Evolutionary conservation across 192 early-diverging fungal species (phyloP), one percentile per base, ranked within the genome.

Genomic region (Oehlia diaphana): DNA sequence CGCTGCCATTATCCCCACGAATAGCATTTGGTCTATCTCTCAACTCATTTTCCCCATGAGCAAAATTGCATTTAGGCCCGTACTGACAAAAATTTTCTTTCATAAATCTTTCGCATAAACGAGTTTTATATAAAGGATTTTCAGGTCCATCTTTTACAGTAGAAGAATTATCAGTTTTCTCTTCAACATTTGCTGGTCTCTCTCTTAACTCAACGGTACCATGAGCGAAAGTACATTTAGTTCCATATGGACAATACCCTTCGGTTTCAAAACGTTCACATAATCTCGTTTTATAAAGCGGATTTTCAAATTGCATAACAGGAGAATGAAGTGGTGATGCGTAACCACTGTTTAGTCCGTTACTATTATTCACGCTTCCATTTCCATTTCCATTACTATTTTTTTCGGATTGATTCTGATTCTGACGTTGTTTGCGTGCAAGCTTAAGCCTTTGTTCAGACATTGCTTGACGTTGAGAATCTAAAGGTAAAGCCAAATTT

Each of bases 61-160:
- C 94, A 85, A 94, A 95, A 82, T 93, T 92, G 83, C 95, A 96
- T 74, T 92, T 92, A n/a, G 90, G 87, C n/a, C 93, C 93, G 82
- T 95, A 96, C 69, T 94, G 95, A 79, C 92, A 94, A 63, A 89
- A 91, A 66, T 86, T 86, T 49, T 94, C 93, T 74, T 90, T 91
- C 82, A 92, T 86, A 74, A 91, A 96, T 39, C 93, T 88, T 81
- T 96, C 94, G 82, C 95, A 96, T 44, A 94, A 81, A 13, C 91
- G 84, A 5, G 95, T 96, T 84, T 96, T 96, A 84, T 92, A 94
- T 63, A 95, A 86, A 19, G 90, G 90, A 74, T 94, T 93, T 16
- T 87, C 86, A 69, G 86, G 79, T 63, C 84, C 83, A 69, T 86
- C 77, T 35, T 81, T 73, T 62, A 79, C 35, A 26, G 62, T 76